Percentiles rank a stretch among this genome's conserved stretches.
Conservation (phyloP, 352 stramenopile species). For the Phytophthora multivora region DNA sequence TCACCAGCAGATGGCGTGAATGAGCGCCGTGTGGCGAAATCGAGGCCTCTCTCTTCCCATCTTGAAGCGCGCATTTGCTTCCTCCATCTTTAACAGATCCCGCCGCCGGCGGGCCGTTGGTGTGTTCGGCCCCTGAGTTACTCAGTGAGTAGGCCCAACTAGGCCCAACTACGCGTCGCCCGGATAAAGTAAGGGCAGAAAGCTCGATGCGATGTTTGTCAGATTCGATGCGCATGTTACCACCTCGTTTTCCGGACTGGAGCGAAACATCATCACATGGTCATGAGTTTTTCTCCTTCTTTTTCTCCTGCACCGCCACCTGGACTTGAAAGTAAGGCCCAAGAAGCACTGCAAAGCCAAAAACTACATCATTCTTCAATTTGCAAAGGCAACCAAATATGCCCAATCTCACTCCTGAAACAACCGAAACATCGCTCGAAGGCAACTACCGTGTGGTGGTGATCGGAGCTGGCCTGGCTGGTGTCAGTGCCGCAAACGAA, state of each 20-base stretch:
- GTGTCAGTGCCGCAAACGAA: conserved; percentile 48
- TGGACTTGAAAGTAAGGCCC: neutral
- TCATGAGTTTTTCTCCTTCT: neutral
- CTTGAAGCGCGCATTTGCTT: conserved; percentile 3
- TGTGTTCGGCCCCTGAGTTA: neutral
- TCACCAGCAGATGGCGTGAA: conserved; percentile 28
- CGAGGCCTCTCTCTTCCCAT: conserved; percentile 21
- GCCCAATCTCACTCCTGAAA: conserved; percentile 16
- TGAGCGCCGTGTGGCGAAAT: conserved; percentile 18
- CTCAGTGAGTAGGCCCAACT: too few species aligned
- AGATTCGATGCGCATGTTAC: conserved; percentile 11
- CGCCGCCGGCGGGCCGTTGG: too few species aligned
- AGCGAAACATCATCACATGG: conserved; percentile 30
- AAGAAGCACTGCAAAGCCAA: neutral
- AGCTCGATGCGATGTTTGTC: neutral
- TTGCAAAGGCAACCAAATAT: conserved; percentile 26
- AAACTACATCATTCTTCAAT: conserved; percentile 26
- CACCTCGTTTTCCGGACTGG: neutral
- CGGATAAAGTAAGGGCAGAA: too few species aligned
- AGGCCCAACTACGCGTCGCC: too few species aligned
- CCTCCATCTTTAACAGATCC: neutral
- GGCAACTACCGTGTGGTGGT: conserved; percentile 47
- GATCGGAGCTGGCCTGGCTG: conserved; percentile 56
- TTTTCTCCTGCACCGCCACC: neutral
- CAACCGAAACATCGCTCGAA: conserved; percentile 12